phyloP scores from a whole-genome alignment of 2,329 filamentous ascomycete species.

The Beauveria scarabaeidicola region DNA sequence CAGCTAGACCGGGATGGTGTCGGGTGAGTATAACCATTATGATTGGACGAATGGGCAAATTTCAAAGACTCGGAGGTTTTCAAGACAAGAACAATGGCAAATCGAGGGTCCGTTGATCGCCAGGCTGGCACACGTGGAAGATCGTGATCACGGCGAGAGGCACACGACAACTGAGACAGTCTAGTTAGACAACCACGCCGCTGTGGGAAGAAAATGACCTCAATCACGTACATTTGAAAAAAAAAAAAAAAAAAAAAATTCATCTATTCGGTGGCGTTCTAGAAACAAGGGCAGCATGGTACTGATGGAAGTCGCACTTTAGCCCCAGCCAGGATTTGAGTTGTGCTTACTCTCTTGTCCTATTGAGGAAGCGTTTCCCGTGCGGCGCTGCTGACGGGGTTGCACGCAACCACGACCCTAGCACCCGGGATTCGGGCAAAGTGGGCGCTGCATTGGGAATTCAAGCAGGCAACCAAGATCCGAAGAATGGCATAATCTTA shows the following conservation, averaged over 20 bases:
- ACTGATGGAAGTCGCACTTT: neutral
- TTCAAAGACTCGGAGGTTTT: neutral
- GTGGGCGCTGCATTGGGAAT: neutral
- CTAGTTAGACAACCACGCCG: neutral
- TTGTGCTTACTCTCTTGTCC: constrained; percentile 10
- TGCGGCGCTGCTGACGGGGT: neutral
- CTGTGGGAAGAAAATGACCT: neutral
- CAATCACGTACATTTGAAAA: neutral
- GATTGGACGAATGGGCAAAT: neutral
- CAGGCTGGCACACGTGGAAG: neutral
- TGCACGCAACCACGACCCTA: neutral
- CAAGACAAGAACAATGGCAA: neutral
- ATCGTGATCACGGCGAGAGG: neutral
- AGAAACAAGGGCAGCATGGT: neutral
- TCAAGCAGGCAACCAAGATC: neutral
- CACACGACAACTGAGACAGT: neutral
- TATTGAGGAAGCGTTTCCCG: constrained; percentile 9
- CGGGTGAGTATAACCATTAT: neutral
- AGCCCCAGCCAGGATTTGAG: neutral
- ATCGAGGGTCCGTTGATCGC: neutral
- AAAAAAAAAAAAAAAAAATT: neutral
- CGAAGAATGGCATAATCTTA: neutral
- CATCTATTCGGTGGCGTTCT: neutral
- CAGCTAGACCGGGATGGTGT: neutral
- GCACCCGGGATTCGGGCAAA: neutral